Evolutionary conservation across 352 stramenopile species (phyloP).

Genomic region (Phytophthora citricola): DNA sequence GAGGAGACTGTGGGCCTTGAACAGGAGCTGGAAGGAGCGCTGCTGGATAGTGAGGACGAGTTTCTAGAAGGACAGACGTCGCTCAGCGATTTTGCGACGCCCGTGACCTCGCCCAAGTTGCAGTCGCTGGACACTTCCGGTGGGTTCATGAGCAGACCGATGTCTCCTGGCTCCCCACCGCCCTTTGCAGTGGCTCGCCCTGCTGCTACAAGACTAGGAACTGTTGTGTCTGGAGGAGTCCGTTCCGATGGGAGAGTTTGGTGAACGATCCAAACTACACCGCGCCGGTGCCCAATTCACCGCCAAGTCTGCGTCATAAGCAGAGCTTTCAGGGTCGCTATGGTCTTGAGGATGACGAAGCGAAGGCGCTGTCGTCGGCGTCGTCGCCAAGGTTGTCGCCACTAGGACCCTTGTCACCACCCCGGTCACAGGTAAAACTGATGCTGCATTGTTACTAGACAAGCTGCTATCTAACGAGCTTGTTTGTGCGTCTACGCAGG

Average conservation of each 20-base stretch:
- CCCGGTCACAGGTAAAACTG: conserved; percentile 28
- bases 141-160: conserved; percentile 50
- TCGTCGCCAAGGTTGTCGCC: conserved; percentile 38
- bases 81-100: conserved; percentile 69
- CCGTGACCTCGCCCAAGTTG: conserved; percentile 63
- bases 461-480: neutral
- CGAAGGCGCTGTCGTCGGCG: conserved; percentile 24
- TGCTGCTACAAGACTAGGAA: conserved; percentile 15
- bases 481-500: neutral
- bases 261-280: conserved; percentile 69
- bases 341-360: conserved; percentile 53
- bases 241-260: conserved; percentile 72
- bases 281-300: conserved; percentile 60
- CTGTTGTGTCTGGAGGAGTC: conserved; percentile 40
- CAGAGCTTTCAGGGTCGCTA: conserved; percentile 42
- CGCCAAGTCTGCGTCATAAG: conserved; percentile 42
- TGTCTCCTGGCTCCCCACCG: conserved; percentile 65
- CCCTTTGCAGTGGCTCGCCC: conserved; percentile 64
- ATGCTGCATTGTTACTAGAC: too few species aligned
- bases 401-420: conserved; percentile 47
- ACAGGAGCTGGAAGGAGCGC: conserved; percentile 29
- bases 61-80: conserved; percentile 51
- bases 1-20: conserved; percentile 9
- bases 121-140: conserved; percentile 60
- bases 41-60: conserved; percentile 41